Evolutionary conservation across 176 grass and related monocot species (phyloP).

Genomic region (Carex cristatella): DNA sequence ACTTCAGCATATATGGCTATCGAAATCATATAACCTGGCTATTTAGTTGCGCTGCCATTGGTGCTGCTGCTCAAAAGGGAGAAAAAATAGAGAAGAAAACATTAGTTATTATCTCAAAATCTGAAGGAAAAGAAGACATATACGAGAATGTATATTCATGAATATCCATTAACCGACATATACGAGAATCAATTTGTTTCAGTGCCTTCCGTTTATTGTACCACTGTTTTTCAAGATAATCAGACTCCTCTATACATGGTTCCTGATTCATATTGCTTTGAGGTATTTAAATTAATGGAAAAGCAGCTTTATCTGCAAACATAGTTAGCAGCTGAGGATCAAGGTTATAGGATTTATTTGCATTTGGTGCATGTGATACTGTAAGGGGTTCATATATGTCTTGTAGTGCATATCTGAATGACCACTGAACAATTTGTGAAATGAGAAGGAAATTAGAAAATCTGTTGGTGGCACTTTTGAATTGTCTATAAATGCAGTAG

Average conservation of each 20-base stretch:
- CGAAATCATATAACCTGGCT: not conserved
- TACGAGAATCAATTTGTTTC: not conserved
- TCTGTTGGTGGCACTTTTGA: not conserved
- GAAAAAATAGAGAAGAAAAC: not conserved
- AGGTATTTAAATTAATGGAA: too few species aligned
- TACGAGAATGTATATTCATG: not conserved
- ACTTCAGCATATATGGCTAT: not conserved
- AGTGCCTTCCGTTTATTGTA: not conserved
- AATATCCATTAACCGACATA: not conserved
- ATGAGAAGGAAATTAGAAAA: not conserved
- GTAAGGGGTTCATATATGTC: not conserved
- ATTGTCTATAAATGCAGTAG: not conserved
- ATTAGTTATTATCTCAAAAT: not conserved
- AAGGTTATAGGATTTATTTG: not conserved
- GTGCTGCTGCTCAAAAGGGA: not conserved
- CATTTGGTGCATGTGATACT: not conserved
- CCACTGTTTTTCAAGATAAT: not conserved
- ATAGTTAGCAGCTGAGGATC: not conserved
- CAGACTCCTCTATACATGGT: not conserved
- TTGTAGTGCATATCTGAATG: not conserved
- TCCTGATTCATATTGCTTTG: not conserved
- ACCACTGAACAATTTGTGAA: not conserved
- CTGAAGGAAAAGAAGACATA: not conserved
- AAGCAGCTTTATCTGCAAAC: too few species aligned
- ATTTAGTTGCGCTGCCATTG: not conserved